Base-by-base conservation (phyloP, 192 early-diverging fungal genomes). In the Coemansia sp. region DNA sequence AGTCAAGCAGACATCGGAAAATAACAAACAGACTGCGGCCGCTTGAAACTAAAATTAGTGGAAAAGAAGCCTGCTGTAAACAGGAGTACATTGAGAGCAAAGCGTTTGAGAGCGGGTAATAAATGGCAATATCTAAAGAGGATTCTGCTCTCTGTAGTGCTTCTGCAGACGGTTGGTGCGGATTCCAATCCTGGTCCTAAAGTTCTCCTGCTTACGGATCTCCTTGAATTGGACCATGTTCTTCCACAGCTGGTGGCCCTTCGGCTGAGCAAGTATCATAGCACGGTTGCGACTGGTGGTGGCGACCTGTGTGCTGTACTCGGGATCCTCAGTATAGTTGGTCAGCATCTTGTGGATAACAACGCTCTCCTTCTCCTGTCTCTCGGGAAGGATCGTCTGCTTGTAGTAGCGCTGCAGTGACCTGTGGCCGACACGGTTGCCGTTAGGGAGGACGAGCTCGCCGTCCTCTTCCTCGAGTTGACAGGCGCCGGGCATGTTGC, bases 161-260 rank as follows among this genome's bases (percentile, higher is more conserved):
- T 87, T 90, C 83, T 96, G 93, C 67, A 97, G 79, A 62, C 89
- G 91, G 84, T 98, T 98, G 67, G 87, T 84, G 61, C 90, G 89
- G 62, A 90, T 85, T 24, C 90, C 92, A 36, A 89, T 78, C 39
- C 84, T 77, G 23, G 85, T 87, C 71, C 86, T 69, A 85, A 87
- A 92, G 64, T 92, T 83, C 49, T 91, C 71, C 38, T 75, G 75
- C 39, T 64, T 60, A 56, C 90, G 84, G 64, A 81, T 77, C 56
- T 87, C 89, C 74, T 88, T 89, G 78, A 84, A 88, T 1, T 81
- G 86, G 16, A 71, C 81, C 24, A 69, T 77, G 56, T 71, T 64
- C 53, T 78, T 75, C 73, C 71, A 67, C 20, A 69, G 72, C 77
- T 60, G 66, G n/a, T 64, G 64, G 15, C 78, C 77, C 16, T 66